Base-by-base conservation (phyloP, 129 eudicot species). In the Sambucus nigra region DNA sequence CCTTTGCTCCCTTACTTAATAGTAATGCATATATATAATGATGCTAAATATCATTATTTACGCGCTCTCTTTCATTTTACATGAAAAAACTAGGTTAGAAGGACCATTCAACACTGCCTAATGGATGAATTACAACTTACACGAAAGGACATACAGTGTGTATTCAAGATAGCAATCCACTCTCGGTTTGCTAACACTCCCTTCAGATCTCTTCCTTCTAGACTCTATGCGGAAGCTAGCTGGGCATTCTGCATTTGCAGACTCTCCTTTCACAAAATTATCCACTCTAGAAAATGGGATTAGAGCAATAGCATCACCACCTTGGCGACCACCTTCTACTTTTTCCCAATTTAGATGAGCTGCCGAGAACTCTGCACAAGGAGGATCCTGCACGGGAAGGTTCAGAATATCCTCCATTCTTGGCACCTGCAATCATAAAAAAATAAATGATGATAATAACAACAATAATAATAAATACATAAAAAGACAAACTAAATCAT, bases 161-260 rank as follows among this genome's bases (percentile, higher is more conserved):
- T 62, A 62, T 51, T 62, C 68, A 62, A 62, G 68, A 62, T 49
- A 49, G 28, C 68, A 56, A 62, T 62, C 68, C 50, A 62, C 68
- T 29, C 59, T 50, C 22, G 68, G 68, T 51, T 62, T 62, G 68
- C 28, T 33, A 26, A 51, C 47, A 33, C 59, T 62, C 22, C 59
- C 68, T 35, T 50, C 51, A 1, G 59, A 50, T 49, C 68, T 50
- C 17, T 51, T 62, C 68, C 68, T 49, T 51, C 68, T 51, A n/a
- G 68, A 50, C 50, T 62, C 68, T 8, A 62, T 16, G 2, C 59
- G 68, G 31, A 62, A 62, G 28, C 59, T 62, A 13, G 68, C 59
- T 12, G 57, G 68, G 16, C 58, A 62, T 23, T 62, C 68, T 50
- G 58, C 49, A 35, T 62, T 62, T 38, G 35, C 10, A 12, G 68